Evolutionary conservation across 148 eudicot species (phyloP), one percentile per base, ranked within the genome.

Genomic region (Pharnaceum exiguum): DNA sequence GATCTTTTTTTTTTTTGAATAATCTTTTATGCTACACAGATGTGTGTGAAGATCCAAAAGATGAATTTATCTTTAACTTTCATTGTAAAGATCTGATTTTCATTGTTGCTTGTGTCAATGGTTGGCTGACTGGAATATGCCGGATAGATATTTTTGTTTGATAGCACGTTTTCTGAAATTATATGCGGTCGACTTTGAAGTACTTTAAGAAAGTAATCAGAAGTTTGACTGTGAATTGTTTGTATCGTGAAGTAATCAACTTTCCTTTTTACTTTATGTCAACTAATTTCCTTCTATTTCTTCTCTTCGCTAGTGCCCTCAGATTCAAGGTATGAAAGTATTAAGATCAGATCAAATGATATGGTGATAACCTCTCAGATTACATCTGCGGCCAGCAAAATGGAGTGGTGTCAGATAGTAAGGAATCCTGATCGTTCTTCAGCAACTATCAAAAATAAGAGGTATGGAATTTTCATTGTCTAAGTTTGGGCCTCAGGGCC

Each of bases 381-480:
- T 13, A 73, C 72, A 27, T 63, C 61, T 27, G 50, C 82, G 45
- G 18, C 56, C 23, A 86, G 70, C 51, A 78, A 70, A 72, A 78
- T 61, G 51, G 80, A 61, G 50, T 86, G 95, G 95, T 83, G 95
- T 70, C 82, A 83, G 67, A 82, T 83, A 45, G 53, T 78, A 23
- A 78, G 89, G 71, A 79, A 78, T 29, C 48, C 73, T 36, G 95
- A 83, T 70, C 72, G 72, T 22, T 74, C 73, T 56, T 80, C 89
- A 32, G 95, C 84, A 56, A 69, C 60, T 19, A 57, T 86, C 51
- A 75, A 67, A 60, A 86, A 86, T 67, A 78, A 69, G 72, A 77
- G 89, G 95, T 82, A 72, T 48, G 40, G 9, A 31, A 46, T 28
- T 15, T 30, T 42, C 19, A 48, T 15, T 40, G 63, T 36, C 26